Base-by-base conservation (phyloP, 202 grass and related monocot genomes). In the Zizania palustris region DNA sequence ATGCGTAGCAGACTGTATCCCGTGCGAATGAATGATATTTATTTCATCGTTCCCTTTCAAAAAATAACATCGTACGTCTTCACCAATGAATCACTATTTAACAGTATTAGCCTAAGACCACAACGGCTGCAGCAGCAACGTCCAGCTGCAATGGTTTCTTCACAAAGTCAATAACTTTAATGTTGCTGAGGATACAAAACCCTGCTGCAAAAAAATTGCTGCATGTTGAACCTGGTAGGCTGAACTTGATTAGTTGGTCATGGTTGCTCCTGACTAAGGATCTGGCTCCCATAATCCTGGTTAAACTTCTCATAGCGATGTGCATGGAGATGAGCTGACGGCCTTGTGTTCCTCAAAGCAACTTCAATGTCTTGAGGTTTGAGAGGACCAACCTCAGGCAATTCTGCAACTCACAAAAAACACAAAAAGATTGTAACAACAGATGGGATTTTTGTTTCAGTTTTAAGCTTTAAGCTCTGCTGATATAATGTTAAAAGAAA, bases 261-360 rank as follows among this genome's bases (percentile, higher is more conserved):
- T 42, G 71, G 49, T 39, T 46, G 22, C 21, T 81, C 71, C 76
- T 57, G 80, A 72, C 51, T 44, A 61, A 85, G 87, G 76, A 92
- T 65, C 45, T 98, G 91, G 77, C 95, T 98, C 33, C 95, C 95
- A 21, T 90, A 92, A 48, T 98, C 95, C 55, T 92, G 78, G 71
- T 98, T 94, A 43, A 98, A 92, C 62, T 97, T 92, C 22, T 94
- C 82, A 18, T 95, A 95, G 5, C 95, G 80, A 63, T 90, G 91
- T 40, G 87, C 89, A 34, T 98, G 87, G 61, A 98, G 89, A 88
- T 95, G 89, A 0, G 95, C 91, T 39, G 95, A 98, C 9, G 89
- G 89, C 72, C 91, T 81, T 33, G 91, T 95, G 76, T 98, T 98
- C 67, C 83, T 92, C 72, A 92, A 76, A 63, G 91, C 95, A 65